Base-by-base conservation (phyloP, 345 rosid genomes). In the Noccaea bulbosa region DNA sequence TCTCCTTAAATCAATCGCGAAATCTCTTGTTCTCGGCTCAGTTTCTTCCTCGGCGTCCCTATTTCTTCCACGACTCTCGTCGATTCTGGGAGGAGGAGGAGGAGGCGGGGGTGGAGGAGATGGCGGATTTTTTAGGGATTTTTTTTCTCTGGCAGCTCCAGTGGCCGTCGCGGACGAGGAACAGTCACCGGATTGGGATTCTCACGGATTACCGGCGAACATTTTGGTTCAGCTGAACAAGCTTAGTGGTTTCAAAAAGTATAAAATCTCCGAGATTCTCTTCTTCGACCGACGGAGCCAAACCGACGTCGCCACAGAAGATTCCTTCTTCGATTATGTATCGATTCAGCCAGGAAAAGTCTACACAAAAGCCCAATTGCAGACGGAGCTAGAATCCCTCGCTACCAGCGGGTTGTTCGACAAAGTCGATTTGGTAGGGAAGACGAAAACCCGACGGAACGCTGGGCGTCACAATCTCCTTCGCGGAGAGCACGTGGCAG, bases 391-490 rank as follows among this genome's bases (percentile, higher is more conserved):
- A 6, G 91, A 92, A 70, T 78, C 77, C 4, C 78, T 92, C 27
- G 88, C 92, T 44, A 81, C 85, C 4, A 83, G 87, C 12, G 96
- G 96, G 16, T 84, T 83, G 94, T 92, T 90, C 45, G 93, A 92
- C 80, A 90, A 84, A 49, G 87, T 92, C 4, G 93, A 90, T 8
- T 77, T 92, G 82, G 87, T 86, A 50, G 87, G 85, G 50, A 88
- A 82, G 69, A 81, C 98, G 1, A 88, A 85, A 85, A 85, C 85
- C 93, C 0, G 96, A 90, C n/a, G 95, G 96, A 45, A 86, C 87
- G 7, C 56, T 90, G 62, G 79, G 67, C 4, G 47, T 88, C 30
- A 83, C 82, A 0, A 84, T 89, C 37, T 79, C 91, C 2, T 92
- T 89, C 75, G 57, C 80, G 3, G 94, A 92, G 74, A 82, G 84